Percentiles rank a stretch among this genome's conserved stretches.
phyloP scores from a whole-genome alignment of 2,329 filamentous ascomycete species.

The Alternaria gansuensis region DNA sequence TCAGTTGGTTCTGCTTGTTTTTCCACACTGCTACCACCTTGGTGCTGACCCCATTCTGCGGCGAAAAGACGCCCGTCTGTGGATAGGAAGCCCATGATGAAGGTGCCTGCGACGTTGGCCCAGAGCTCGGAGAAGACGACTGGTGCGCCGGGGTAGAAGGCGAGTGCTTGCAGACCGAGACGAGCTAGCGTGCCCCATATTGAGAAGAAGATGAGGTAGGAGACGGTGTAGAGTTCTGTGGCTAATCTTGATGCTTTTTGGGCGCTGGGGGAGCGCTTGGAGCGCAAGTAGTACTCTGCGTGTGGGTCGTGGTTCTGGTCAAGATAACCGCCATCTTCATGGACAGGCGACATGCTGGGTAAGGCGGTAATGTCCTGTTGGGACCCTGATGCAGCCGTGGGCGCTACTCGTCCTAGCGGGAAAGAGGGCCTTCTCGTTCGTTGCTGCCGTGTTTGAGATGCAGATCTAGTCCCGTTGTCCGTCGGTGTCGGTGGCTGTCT shows the following conservation, averaged over 20 bases:
- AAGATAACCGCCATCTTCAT: constrained; percentile 4
- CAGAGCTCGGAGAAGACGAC: constrained; percentile 79
- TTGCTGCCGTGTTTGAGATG: constrained; percentile 14
- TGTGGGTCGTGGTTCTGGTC: neutral
- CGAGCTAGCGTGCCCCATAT: constrained; percentile 84
- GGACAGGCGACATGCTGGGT: constrained; percentile 31
- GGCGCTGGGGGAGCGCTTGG: constrained; percentile 24
- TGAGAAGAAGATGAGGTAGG: constrained; percentile 85
- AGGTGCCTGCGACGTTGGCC: constrained; percentile 84
- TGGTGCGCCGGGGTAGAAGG: constrained; percentile 79
- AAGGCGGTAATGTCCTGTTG: constrained; percentile 43
- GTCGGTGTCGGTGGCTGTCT: constrained; percentile 11
- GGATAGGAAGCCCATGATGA: constrained; percentile 84
- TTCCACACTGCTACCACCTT: constrained; percentile 10
- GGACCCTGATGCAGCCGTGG: constrained; percentile 23
- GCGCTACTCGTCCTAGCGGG: constrained; percentile 9
- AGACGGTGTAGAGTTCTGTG: constrained; percentile 69
- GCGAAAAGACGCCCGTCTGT: constrained; percentile 82
- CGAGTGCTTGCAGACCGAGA: constrained; percentile 80
- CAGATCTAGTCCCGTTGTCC: constrained; percentile 14
- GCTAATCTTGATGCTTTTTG: constrained; percentile 40
- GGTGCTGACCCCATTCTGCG: constrained; percentile 66
- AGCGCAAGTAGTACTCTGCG: constrained; percentile 22
- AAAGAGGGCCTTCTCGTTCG: constrained; percentile 24
- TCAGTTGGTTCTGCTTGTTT: constrained; percentile 32